Conservation (phyloP, 345 rosid genomes). For the Atalantia buxifolia region DNA sequence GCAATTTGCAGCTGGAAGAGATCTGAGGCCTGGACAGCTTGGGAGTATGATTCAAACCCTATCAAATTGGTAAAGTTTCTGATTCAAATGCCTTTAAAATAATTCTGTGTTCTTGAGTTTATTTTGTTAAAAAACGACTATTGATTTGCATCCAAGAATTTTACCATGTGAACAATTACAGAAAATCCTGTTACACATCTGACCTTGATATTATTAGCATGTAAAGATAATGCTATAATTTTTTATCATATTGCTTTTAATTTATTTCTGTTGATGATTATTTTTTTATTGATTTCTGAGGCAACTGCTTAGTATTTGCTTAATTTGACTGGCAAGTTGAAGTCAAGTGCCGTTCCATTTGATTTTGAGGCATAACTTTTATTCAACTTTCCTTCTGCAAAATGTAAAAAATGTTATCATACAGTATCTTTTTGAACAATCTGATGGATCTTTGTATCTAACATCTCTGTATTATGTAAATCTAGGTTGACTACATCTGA, state of each 20-base stretch:
- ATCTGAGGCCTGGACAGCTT: conserved; percentile 87
- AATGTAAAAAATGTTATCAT: neutral
- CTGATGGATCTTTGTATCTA: neutral
- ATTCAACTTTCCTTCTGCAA: no score
- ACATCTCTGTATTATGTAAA: conserved; percentile 15
- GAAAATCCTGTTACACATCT: neutral
- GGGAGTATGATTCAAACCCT: conserved; percentile 81
- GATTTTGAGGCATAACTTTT: no score
- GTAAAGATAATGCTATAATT: neutral
- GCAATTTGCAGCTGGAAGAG: conserved; percentile 96
- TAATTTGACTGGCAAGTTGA: neutral
- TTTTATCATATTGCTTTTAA: neutral
- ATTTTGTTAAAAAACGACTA: neutral
- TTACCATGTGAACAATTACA: neutral
- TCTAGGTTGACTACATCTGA: conserved; percentile 86
- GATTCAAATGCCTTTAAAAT: neutral
- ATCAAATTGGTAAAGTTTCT: conserved; percentile 69
- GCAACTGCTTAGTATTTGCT: neutral
- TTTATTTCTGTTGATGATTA: neutral
- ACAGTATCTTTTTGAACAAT: neutral
- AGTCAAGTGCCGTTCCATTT: neutral
- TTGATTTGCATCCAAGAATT: neutral
- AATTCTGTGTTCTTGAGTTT: neutral
- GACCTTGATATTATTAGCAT: neutral
- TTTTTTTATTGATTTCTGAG: neutral